Evolutionary conservation across 2,329 filamentous ascomycete genomes (phyloP), one percentile per base, ranked within the genome.

Genomic region (Aspergillus arachidicola): DNA sequence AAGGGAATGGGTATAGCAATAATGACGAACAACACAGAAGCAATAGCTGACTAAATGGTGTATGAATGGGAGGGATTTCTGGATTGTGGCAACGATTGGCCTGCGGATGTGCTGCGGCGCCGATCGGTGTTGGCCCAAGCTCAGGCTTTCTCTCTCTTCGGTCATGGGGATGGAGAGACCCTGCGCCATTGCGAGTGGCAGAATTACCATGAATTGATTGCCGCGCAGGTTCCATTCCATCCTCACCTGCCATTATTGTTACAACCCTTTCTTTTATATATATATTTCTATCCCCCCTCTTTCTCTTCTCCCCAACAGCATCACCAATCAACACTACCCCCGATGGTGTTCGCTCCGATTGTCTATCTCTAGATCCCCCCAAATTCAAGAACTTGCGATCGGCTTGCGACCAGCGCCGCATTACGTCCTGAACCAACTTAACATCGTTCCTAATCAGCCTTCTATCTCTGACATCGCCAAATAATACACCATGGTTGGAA

Each of bases 401-500:
- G 41, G 59, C 59, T 60, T 56, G 51, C 51, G 59, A 60, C 38
- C 38, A 26, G 26, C 14, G 32, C 41, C 56, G 41, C 36, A n/a
- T 34, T 45, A 46, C 48, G 19, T 55, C 57, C 64, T 34, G 34
- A 59, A 63, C 56, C 51, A 28, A 23, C 21, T 14, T 19, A 34
- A 55, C 64, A 32, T 60, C 63, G 61, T 30, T 45, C 54, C 34
- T n/a, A 34, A 9, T 34, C 56, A 21, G 2, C 23, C 16, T 21
- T 45, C 38, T 6, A 54, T 34, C 11, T 32, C 36, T 59, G 36
- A 32, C 16, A 19, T 32, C 6, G 23, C 23, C 23, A 28, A 57
- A 26, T 59, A 48, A 38, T 55, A 58, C 74, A 80, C 64, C 53
- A 89, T 89, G 87, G 87, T 89, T 50, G 86, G 86, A 66, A 90